Evolutionary conservation across 108 stramenopile species (phyloP), one percentile per base, ranked within the genome.

Genomic region (Stephanodiscus triporus): DNA sequence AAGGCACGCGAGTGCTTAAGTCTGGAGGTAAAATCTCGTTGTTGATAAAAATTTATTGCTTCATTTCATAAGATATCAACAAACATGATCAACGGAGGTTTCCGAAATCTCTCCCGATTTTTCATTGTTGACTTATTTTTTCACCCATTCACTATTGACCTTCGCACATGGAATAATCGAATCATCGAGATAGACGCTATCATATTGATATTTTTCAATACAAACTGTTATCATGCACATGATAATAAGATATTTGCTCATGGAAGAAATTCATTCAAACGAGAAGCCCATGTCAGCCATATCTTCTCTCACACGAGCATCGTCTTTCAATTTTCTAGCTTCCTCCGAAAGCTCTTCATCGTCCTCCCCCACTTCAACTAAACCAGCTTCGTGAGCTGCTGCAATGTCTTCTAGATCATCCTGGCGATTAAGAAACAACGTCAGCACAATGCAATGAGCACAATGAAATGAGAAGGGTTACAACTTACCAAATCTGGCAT

Each of bases 221-320:
- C 40, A 40, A 40, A 40, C 1, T 9, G 40, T 40, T 40, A 9
- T 1, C 40, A 40, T 40, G 8, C 40, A 40, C 40, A 40, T 40
- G 40, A 9, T 40, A n/a, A n/a, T n/a, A n/a, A n/a, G n/a, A n/a
- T n/a, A 16, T 49, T 22, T 51, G 8, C 51, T 51, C 20, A 20
- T 23, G 1, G 23, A 3, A 20, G 20, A 29, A 24, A 36, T 20
- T 45, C 27, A 71, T 24, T 14, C 59, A 51, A 94, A n/a, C n/a
- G n/a, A n/a, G n/a, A n/a, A 85, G 22, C 89, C 89, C 90, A 94
- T 91, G 66, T 90, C 88, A 16, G 72, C 84, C 81, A 94, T 67
- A 56, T 94, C 93, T 70, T 94, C 88, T 67, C 80, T 68, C 16
- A 91, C 75, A 26, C 87, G 66, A 36, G 76, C 68, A 61, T 84